Base-by-base conservation (phyloP, 2,329 filamentous ascomycete genomes). In the Alternaria longipes region DNA sequence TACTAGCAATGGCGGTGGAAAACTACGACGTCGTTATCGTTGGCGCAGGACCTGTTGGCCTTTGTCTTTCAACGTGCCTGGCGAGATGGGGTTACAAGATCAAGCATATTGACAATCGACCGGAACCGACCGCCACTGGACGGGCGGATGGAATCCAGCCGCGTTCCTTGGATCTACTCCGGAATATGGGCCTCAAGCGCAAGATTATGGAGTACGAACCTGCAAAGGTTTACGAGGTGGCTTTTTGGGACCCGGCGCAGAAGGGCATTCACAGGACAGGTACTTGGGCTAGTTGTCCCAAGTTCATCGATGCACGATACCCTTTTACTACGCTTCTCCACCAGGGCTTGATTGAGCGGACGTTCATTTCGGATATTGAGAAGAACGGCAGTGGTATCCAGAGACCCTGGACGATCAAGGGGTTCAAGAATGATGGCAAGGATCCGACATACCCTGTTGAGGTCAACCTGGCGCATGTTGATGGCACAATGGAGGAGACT, bases 21-120 rank as follows among this genome's bases (percentile, higher is more conserved):
- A 84, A 81, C 55, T 90, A 88, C 79, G 89, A 91, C 72, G 86
- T 86, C 52, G 93, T 97, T 69, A 93, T 97, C 68, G 86, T 97
- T 56, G 94, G 94, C 66, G 94, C 94, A 57, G 94, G 94, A 16
- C 94, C 94, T 4, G 93, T 94, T 41, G 94, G 94, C 56, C 86
- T 97, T 59, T 89, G 96, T 81, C 86, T 97, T 24, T 95, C 93
- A 8, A 93, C 93, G 30, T 94, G 91, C 76, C 86, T 97, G 63
- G 91, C 92, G 62, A 86, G 93, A 82, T 97, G 93, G 92, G 94
- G 94, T 20, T 97, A 97, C 84, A 93, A 89, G 78, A 92, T 97
- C 79, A 97, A 94, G 84, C 93, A 97, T 81, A 93, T 97, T 74
- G 94, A 97, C 81, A 97, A 96, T 80, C 87, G 93, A 60, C 84